These are phyloP conservation scores for Seiridium unicorne DNA, from an alignment of 2,329 filamentous ascomycete genomes.

Conservation along the genomic window DNA sequence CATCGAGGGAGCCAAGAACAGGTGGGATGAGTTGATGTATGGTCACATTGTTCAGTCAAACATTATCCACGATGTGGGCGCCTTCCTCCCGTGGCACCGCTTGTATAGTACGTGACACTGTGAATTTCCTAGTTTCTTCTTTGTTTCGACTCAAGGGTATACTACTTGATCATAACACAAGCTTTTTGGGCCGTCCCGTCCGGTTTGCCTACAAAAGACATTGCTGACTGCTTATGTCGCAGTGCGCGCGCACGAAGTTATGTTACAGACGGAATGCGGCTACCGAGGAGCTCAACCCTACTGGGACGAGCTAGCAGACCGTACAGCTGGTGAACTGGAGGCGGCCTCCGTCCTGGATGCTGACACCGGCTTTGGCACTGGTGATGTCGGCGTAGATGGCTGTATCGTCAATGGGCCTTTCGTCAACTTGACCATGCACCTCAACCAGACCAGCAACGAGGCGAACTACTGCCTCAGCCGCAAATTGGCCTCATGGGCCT, in stretches of 20 bases:
- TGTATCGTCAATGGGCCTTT: conserved; percentile 4
- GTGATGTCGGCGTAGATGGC: conserved; percentile 14
- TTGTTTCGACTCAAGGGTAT: too few relatives aligned
- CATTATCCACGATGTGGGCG: conserved; percentile 25
- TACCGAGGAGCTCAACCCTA: conserved; percentile 6
- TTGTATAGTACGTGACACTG: conserved; percentile 12
- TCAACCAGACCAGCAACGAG: conserved; percentile 10
- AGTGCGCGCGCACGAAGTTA: conserved; percentile 5
- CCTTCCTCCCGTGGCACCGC: conserved; percentile 7
- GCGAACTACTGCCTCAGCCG: conserved; percentile 4
- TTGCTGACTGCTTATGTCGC: too few relatives aligned
- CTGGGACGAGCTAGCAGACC: not conserved
- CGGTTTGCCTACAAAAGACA: too few relatives aligned
- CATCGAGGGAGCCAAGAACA: conserved; percentile 22
- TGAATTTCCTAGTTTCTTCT: conserved; percentile 9
- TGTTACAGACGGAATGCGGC: conserved; percentile 7
- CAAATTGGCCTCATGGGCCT: not conserved
- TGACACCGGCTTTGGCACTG: conserved; percentile 13
- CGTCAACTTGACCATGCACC: not conserved
- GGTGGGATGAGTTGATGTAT: conserved; percentile 32
- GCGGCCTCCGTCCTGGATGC: conserved; percentile 15
- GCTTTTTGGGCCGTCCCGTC: too few relatives aligned
- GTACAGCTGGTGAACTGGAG: conserved; percentile 12
- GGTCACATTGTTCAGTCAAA: conserved; percentile 26
- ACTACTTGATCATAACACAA: too few relatives aligned